Percentiles rank a stretch among this genome's conserved stretches.
Conservation (phyloP, 208 protist genomes). For the Trichomonas vaginalis region DNA sequence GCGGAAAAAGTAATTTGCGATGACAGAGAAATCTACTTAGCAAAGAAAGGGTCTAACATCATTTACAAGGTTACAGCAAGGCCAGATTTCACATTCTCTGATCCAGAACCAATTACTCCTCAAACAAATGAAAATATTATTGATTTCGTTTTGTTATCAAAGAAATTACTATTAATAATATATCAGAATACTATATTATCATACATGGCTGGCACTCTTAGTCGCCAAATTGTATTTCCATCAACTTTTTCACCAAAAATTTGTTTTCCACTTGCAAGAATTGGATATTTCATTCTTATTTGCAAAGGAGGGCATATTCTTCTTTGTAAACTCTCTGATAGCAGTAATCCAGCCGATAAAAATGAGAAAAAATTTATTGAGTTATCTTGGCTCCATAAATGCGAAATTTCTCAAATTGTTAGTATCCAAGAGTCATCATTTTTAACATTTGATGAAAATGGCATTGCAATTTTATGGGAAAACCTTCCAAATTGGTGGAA, state of each 20-base stretch:
- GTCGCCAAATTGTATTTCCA: neutral
- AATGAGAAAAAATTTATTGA: neutral
- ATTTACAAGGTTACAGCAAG: neutral
- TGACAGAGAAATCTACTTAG: neutral
- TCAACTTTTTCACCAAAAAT: neutral
- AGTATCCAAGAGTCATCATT: neutral
- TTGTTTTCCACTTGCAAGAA: neutral
- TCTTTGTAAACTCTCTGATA: neutral
- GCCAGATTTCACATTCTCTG: neutral
- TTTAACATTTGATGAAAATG: neutral
- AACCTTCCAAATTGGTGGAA: constrained; percentile 16
- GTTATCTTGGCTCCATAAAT: neutral
- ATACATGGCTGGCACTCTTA: neutral
- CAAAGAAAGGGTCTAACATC: neutral
- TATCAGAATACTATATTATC: neutral
- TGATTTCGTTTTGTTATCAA: neutral
- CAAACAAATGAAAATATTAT: neutral
- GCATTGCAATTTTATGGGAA: neutral
- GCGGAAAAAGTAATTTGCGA: neutral
- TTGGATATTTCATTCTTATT: neutral
- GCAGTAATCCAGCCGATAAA: neutral
- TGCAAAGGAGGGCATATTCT: neutral
- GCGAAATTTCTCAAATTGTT: too few species aligned
- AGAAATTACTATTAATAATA: neutral
- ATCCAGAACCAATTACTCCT: neutral